These are phyloP conservation scores for Sclerotinia subarctica DNA, from an alignment of 2,329 filamentous ascomycete genomes.

Conservation along the genomic window DNA sequence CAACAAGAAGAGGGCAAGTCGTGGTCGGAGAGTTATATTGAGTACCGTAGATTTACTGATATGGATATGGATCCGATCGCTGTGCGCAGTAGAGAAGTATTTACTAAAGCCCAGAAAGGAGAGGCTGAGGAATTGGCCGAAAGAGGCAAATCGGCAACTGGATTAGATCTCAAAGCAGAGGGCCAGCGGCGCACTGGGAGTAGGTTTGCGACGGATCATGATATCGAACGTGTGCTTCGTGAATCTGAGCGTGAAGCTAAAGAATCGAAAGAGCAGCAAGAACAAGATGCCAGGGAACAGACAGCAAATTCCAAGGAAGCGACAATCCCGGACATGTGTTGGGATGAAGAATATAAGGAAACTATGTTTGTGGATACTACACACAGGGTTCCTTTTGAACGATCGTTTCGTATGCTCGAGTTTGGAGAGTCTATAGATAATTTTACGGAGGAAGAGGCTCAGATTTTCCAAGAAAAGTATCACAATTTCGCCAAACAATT, in stretches of 20 bases:
- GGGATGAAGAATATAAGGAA: slow-evolving; percentile 57
- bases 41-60: slow-evolving; percentile 36
- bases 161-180: slow-evolving; percentile 57
- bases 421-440: slow-evolving; percentile 71
- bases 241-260: slow-evolving; percentile 70
- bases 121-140: slow-evolving; percentile 33
- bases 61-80: slow-evolving; percentile 34
- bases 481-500: slow-evolving; percentile 77
- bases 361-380: slow-evolving; percentile 63
- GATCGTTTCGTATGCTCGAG: slow-evolving; percentile 67
- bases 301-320: slow-evolving; percentile 76
- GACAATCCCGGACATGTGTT: slow-evolving; percentile 66
- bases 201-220: slow-evolving; percentile 67
- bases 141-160: slow-evolving; percentile 34
- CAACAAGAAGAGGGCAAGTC: slow-evolving; percentile 31
- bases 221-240: slow-evolving; percentile 68
- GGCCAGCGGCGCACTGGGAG: slow-evolving; percentile 49
- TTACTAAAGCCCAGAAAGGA: slow-evolving; percentile 31
- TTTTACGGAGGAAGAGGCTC: slow-evolving; percentile 68
- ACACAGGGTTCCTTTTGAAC: slow-evolving; percentile 61
- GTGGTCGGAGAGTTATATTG: slow-evolving; percentile 33
- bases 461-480: slow-evolving; percentile 70
- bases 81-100: slow-evolving; percentile 34
- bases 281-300: slow-evolving; percentile 62
- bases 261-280: slow-evolving; percentile 65